phyloP scores from a whole-genome alignment of 1,284 basidiomycete genomes.

The Rhodotorula sp. region DNA sequence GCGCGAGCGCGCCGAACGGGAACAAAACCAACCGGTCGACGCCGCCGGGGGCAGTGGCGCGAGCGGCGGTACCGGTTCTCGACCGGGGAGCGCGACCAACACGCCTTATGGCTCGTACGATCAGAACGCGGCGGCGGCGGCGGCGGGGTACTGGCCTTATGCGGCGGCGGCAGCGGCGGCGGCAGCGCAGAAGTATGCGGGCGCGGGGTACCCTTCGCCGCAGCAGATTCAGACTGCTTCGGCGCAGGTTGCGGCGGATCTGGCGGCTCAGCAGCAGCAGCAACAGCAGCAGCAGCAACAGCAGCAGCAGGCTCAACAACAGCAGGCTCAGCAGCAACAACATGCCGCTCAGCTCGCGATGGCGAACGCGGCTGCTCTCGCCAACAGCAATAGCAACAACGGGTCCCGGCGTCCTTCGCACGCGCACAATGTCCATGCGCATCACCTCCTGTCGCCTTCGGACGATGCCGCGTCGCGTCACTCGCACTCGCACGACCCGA shows the following conservation, averaged over 20 bases:
- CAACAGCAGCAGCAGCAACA: slow-evolving; percentile 3
- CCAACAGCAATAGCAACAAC: background rate
- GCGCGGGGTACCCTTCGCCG: slow-evolving; percentile 15
- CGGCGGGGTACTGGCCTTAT: slow-evolving; percentile 12
- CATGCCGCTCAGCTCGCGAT: slow-evolving; percentile 4
- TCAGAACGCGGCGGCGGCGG: slow-evolving; percentile 13
- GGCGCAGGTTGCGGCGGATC: background rate
- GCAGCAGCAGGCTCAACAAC: slow-evolving; percentile 2
- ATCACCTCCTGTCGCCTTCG: slow-evolving; percentile 6
- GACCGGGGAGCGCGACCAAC: slow-evolving; percentile 20
- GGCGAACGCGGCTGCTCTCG: slow-evolving; percentile 7
- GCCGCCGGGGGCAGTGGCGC: background rate
- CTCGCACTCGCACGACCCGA: slow-evolving; percentile 41
- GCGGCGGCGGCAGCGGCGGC: slow-evolving; percentile 2
- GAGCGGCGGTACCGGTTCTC: too few species aligned
- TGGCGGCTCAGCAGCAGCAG: slow-evolving; percentile 1
- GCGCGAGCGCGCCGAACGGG: slow-evolving; percentile 24
- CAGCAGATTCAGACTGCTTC: background rate
- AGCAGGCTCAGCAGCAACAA: background rate
- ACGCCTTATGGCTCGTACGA: slow-evolving; percentile 37
- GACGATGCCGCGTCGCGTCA: slow-evolving; percentile 33
- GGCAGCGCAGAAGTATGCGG: slow-evolving; percentile 6
- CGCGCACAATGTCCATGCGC: slow-evolving; percentile 12
- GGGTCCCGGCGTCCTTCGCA: slow-evolving; percentile 7
- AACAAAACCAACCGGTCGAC: slow-evolving; percentile 1